Evolutionary conservation across 129 eudicot species (phyloP), one percentile per base, ranked within the genome.

Genomic region (Sambucus nigra): DNA sequence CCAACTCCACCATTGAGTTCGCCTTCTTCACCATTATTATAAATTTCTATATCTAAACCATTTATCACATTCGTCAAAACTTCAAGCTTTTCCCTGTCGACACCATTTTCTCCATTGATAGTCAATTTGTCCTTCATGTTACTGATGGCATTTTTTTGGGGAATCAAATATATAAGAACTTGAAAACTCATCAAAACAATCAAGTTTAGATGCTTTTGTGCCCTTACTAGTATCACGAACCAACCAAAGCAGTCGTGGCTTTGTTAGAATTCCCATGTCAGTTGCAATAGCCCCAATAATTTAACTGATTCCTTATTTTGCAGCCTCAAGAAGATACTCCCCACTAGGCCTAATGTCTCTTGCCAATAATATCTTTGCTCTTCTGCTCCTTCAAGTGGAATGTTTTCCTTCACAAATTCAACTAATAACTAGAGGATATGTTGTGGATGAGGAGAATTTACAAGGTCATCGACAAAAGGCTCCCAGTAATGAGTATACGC

Each of bases 401-500:
- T 79, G 45, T 63, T 57, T 69, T 81, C 95, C 51, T 60, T 85
- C 67, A 63, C 75, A 73, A 89, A 89, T 29, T 73, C 83, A 68
- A 31, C 69, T 47, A 89, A 55, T 68, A 85, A 53, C 91, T 75
- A 70, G 51, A 84, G 7, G 29, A 89, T 81, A 9, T 61, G 50
- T 11, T 53, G 47, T 11, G 95, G 62, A 71, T 78, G 71, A 5
- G 79, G 50, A 5, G 93, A 93, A 73, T 84, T 81, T 12, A 93
- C 97, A 27, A 89, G 45, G 13, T 75, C 66, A 69, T 89, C 93
- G 38, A 95, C 92, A 59, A 89, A 89, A 50, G 97, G 97, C 55
- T 89, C 97, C 97, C 95, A 89, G 12, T 62, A 88, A 47, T 89
- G 95, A 27, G 97, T 88, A 25, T 76, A 89, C 76, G 5, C 97